These are phyloP conservation scores for Galium porrigens DNA, from an alignment of 305 asterid species.

Conservation along the genomic window DNA sequence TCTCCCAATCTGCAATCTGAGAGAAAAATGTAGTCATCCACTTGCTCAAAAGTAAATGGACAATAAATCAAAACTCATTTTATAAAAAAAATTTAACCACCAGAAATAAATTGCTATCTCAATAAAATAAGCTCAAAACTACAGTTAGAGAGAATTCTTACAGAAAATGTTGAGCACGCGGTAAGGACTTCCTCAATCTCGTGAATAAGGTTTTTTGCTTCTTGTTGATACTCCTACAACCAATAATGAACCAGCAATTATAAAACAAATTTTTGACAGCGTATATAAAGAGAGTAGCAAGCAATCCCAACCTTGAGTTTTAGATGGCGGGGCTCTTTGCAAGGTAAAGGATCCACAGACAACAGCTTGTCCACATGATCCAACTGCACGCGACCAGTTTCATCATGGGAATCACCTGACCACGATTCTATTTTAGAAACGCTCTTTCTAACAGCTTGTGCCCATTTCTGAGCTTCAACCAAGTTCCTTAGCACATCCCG, in stretches of 20 bases:
- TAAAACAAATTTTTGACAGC: conserved; percentile 15
- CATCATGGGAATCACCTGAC: conserved; percentile 29
- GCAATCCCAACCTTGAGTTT: conserved; percentile 47
- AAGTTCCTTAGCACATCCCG: conserved; percentile 52
- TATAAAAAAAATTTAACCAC: neutral
- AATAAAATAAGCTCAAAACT: conserved; percentile 1
- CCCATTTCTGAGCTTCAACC: conserved; percentile 60
- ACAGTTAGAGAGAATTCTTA: conserved; percentile 26
- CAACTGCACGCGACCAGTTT: conserved; percentile 38
- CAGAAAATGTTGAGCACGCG: conserved; percentile 34
- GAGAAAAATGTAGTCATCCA: conserved; percentile 3
- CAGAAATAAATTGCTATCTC: neutral
- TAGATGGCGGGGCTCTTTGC: conserved; percentile 43
- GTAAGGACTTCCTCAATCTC: conserved; percentile 53
- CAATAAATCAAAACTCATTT: neutral
- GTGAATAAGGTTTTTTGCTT: conserved; percentile 43
- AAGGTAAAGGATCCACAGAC: conserved; percentile 34
- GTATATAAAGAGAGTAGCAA: neutral
- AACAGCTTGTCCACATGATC: conserved; percentile 48
- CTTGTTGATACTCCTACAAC: conserved; percentile 47
- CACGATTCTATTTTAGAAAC: conserved; percentile 47
- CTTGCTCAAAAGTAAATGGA: neutral
- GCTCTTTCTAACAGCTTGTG: conserved; percentile 48
- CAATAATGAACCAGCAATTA: conserved; percentile 13
- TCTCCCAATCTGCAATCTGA: conserved; percentile 66